A percentile compares a stretch with the other conserved stretches of the same genome.
Conservation (phyloP, 306 rosid species). For the Sechiopsis laciniata region DNA sequence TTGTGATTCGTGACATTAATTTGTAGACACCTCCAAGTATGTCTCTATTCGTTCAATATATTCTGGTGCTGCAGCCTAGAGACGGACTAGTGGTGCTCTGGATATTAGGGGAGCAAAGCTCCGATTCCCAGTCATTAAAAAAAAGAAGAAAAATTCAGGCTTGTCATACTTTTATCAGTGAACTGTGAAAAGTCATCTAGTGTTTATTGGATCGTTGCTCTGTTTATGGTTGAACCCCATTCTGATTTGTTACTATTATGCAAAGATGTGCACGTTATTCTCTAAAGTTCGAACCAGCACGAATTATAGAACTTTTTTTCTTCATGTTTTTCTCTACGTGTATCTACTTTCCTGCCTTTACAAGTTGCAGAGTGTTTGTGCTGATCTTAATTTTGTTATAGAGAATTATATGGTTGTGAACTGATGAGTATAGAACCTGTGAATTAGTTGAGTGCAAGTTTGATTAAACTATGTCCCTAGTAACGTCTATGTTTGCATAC, state of each 20-base stretch:
- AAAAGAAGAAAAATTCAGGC: constrained; percentile 27
- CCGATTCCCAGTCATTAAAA: too few species aligned
- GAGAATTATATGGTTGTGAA: not conserved
- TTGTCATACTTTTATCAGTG: constrained; percentile 16
- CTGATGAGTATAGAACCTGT: not conserved
- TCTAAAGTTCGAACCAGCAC: not conserved
- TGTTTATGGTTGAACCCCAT: constrained; percentile 21
- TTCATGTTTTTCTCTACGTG: too few species aligned
- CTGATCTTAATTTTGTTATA: not conserved
- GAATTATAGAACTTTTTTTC: too few species aligned
- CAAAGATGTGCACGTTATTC: constrained; percentile 4
- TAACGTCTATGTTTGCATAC: not conserved
- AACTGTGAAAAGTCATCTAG: constrained; percentile 25
- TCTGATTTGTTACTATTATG: constrained; percentile 40
- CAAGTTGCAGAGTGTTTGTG: constrained; percentile 2
- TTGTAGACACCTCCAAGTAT: too few species aligned
- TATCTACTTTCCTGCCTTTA: not conserved
- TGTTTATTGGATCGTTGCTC: constrained; percentile 37
- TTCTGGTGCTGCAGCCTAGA: too few species aligned
- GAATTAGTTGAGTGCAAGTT: constrained; percentile 6
- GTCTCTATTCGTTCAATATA: too few species aligned
- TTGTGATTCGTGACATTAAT: too few species aligned
- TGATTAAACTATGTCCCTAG: not conserved
- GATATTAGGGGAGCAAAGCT: too few species aligned
- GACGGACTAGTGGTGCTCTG: too few species aligned